These are phyloP conservation scores for Hortaea werneckii DNA, from an alignment of 2,329 filamentous ascomycete genomes.

Conservation along the genomic window DNA sequence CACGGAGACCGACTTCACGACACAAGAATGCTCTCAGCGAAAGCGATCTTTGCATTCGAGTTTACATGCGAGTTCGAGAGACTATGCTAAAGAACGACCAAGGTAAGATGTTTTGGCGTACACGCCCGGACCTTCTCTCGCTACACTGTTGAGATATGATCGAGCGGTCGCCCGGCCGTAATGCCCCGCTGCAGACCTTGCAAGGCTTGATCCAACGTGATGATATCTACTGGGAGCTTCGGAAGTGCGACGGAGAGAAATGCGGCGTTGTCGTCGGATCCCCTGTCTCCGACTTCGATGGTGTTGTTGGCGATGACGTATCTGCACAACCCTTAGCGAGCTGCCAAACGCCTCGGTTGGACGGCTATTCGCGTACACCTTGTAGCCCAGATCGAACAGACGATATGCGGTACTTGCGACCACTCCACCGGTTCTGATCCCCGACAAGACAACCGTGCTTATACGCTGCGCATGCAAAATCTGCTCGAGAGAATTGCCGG, in stretches of 20 bases:
- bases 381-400: slow-evolving; percentile 36
- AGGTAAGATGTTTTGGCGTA: too few relatives aligned
- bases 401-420: slow-evolving; percentile 34
- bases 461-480: slow-evolving; percentile 31
- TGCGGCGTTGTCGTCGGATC: slow-evolving; percentile 15
- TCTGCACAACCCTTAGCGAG: slow-evolving; percentile 1
- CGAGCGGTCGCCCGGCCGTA: slow-evolving; percentile 15
- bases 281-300: slow-evolving; percentile 18
- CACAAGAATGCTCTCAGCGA: too few relatives aligned
- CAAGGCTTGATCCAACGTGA: slow-evolving; percentile 24
- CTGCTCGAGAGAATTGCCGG: slow-evolving; percentile 32
- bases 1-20: too few relatives aligned
- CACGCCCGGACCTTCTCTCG: too few relatives aligned
- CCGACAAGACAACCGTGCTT: slow-evolving; percentile 33
- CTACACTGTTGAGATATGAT: too few relatives aligned
- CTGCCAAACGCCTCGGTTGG: too few relatives aligned
- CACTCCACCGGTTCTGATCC: slow-evolving; percentile 33
- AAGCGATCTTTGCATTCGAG: too few relatives aligned
- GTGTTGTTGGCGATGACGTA: slow-evolving; percentile 25
- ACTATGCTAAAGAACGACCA: too few relatives aligned
- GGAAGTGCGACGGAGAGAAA: slow-evolving; percentile 22
- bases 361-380: slow-evolving; percentile 26
- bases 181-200: slow-evolving; percentile 17
- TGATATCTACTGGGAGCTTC: slow-evolving; percentile 23
- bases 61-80: too few relatives aligned